Base-by-base conservation (phyloP, 345 rosid species). In the Pugionium dolabratum region DNA sequence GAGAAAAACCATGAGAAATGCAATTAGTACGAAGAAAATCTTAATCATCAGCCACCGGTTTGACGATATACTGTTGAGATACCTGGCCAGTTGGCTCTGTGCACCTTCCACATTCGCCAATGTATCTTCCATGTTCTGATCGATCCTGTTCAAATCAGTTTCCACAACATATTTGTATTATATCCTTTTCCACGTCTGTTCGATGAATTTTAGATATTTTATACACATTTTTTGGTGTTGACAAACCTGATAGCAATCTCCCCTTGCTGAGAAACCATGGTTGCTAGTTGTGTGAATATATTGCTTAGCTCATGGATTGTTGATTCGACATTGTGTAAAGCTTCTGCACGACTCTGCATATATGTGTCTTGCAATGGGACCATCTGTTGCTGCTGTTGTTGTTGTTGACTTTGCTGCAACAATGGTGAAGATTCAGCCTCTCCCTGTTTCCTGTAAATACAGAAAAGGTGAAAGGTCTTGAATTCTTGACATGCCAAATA, bases 261-360 rank as follows among this genome's bases (percentile, higher is more conserved):
- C 63, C 96, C 96, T 79, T 89, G 96, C 67, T 89, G 96, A 60
- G 96, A 86, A 61, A 89, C 93, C 88, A 89, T 83, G 42, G 88
- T 86, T 53, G 92, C 92, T 34, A 89, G 80, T 72, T 89, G 96
- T 4, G 90, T 84, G 70, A 89, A 89, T 57, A 89, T 89, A 74
- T 34, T 79, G 77, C 90, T 11, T 51, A 86, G 77, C 72, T 89
- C 96, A 46, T 89, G 96, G 77, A 89, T 86, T 34, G 96, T 89
- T 67, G 96, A 86, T 80, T 89, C 93, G 7, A 89, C 90, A 36
- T 83, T 86, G 54, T 82, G 93, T 60, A 89, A 80, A 36, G 93
- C 93, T 79, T 86, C 88, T 52, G 93, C 93, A 9, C 92, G 79
- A 69, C 93, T 83, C 76, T 86, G 92, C 96, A 88, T 86, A 78